A percentile compares a stretch with the other conserved stretches of the same genome.
Evolutionary conservation across 1,284 basidiomycete species (phyloP).

Genomic region (Fomitopsis palustris): DNA sequence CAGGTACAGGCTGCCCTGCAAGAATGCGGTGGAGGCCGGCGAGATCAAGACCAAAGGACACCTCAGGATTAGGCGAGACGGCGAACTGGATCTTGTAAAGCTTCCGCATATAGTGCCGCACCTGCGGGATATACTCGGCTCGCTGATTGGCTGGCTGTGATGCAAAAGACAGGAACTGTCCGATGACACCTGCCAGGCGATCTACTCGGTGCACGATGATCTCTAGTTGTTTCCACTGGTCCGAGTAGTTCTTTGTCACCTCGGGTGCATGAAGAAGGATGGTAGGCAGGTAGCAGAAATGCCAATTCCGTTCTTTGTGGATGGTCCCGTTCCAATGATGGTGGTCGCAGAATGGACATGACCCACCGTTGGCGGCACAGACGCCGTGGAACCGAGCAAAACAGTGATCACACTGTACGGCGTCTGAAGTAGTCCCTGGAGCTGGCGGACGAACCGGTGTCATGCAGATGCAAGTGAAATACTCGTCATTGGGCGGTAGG

Average conservation of each 20-base stretch:
- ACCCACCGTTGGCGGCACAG: slow-evolving; percentile 81
- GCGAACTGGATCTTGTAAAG: slow-evolving; percentile 80
- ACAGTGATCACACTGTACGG: slow-evolving; percentile 84
- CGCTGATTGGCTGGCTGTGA: slow-evolving; percentile 65
- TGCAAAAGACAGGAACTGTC: slow-evolving; percentile 72
- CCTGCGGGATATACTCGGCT: slow-evolving; percentile 69
- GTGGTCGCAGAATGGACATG: slow-evolving; percentile 84
- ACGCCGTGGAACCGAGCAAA: slow-evolving; percentile 79
- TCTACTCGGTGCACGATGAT: slow-evolving; percentile 74
- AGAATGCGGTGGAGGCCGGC: slow-evolving; percentile 76
- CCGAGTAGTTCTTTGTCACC: slow-evolving; percentile 70
- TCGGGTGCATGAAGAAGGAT: slow-evolving; percentile 68
- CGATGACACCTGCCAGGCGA: slow-evolving; percentile 65
- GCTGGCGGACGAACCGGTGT: slow-evolving; percentile 71
- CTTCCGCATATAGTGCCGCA: slow-evolving; percentile 84
- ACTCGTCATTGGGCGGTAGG: slow-evolving; percentile 70
- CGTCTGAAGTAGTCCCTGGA: slow-evolving; percentile 68
- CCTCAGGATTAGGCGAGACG: slow-evolving; percentile 70
- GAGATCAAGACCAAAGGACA: slow-evolving; percentile 76
- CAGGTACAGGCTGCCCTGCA: slow-evolving; percentile 56
- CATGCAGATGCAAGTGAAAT: slow-evolving; percentile 78
- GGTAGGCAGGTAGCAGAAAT: slow-evolving; percentile 72
- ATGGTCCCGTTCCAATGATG: slow-evolving; percentile 84
- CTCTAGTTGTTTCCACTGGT: slow-evolving; percentile 73
- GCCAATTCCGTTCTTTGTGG: slow-evolving; percentile 74